Evolutionary conservation across 1,284 basidiomycete genomes (phyloP).

Genomic region (Rhodotorula glutinis): DNA sequence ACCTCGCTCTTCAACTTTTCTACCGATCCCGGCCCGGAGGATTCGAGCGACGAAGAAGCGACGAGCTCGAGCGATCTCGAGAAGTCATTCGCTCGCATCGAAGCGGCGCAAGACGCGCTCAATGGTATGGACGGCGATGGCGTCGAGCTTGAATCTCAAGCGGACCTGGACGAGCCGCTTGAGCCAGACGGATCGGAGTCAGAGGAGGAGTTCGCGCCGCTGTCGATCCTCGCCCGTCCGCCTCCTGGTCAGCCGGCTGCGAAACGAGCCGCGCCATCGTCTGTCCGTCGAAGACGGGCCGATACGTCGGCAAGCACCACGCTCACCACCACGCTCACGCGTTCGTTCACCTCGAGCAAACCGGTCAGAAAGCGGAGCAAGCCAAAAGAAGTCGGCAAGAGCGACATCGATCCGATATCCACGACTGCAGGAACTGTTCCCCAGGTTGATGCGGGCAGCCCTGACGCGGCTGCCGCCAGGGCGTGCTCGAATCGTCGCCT

Average conservation of each 20-base stretch:
- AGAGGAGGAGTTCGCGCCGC: no score
- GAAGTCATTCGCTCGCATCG: conserved; percentile 16
- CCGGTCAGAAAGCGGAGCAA: neutral
- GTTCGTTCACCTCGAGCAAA: neutral
- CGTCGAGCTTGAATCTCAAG: neutral
- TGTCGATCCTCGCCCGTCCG: neutral
- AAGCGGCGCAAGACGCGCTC: conserved; percentile 21
- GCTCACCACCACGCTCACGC: neutral
- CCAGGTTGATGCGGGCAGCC: no score
- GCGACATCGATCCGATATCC: no score
- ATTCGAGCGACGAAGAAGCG: neutral
- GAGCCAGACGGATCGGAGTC: no score
- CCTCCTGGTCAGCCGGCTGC: neutral
- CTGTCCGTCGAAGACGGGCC: neutral
- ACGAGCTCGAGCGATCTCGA: conserved; percentile 10
- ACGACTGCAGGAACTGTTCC: no score
- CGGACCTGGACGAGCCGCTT: no score
- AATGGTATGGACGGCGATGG: neutral
- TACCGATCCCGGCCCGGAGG: neutral
- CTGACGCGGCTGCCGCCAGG: no score
- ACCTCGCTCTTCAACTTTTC: conserved; percentile 5
- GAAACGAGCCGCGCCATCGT: conserved; percentile 4
- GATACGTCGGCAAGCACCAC: neutral
- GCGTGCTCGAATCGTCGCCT: no score
- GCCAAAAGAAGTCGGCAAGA: no score